phyloP scores from a whole-genome alignment of 148 eudicot species.

The Fallopia convolvulus region DNA sequence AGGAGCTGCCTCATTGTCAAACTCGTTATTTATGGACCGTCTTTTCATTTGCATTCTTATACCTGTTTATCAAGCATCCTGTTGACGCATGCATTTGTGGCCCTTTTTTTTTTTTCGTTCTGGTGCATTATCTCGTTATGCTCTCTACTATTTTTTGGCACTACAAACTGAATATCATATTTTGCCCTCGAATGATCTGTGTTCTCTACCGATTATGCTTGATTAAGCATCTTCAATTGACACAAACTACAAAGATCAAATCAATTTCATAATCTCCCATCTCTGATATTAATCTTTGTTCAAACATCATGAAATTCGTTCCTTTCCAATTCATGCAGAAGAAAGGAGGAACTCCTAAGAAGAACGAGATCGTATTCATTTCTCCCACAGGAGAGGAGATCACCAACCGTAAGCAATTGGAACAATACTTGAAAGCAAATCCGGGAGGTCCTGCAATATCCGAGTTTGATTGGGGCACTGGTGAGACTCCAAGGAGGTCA shows the following conservation, averaged over 20 bases:
- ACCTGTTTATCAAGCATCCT: not conserved
- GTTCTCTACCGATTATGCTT: not conserved
- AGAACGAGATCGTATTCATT: slow-evolving; percentile 64
- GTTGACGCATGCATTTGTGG: not conserved
- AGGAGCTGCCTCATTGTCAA: not conserved
- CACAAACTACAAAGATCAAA: not conserved
- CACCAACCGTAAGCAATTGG: slow-evolving; percentile 56
- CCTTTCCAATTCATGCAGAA: slow-evolving; percentile 51
- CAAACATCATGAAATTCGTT: not conserved
- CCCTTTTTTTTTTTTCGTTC: not conserved
- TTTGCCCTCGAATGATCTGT: not conserved
- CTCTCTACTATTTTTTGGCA: not conserved
- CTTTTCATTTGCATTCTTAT: not conserved
- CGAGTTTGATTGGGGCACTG: slow-evolving; percentile 87
- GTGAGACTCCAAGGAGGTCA: slow-evolving; percentile 87
- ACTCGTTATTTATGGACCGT: not conserved
- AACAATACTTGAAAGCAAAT: slow-evolving; percentile 77
- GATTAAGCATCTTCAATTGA: not conserved
- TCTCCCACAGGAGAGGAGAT: slow-evolving; percentile 93
- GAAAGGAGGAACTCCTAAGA: slow-evolving; percentile 69
- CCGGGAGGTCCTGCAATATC: slow-evolving; percentile 64
- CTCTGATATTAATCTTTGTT: not conserved
- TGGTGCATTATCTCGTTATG: not conserved
- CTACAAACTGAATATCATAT: not conserved
- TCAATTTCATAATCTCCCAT: not conserved